These are phyloP conservation scores for Malania oleifera DNA, from an alignment of 164 flowering plant genomes.

Conservation along the genomic window DNA sequence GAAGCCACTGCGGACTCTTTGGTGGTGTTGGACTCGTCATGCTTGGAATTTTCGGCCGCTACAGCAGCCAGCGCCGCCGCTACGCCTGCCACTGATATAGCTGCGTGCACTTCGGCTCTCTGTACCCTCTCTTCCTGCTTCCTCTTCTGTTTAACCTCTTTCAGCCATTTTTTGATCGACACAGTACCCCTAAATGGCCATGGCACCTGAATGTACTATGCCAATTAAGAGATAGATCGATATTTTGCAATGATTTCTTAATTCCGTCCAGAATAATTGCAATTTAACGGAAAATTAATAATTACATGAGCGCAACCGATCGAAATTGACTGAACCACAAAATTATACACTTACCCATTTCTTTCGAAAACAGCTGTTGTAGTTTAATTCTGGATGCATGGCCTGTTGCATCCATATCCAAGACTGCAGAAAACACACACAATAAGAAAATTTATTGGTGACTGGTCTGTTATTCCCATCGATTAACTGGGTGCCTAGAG, in stretches of 20 bases:
- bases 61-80: conserved; percentile 94
- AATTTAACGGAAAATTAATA: no score
- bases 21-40: conserved; percentile 21
- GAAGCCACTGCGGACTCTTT: conserved; percentile 72
- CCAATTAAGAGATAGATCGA: no score
- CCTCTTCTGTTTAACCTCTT: conserved; percentile 62
- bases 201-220: conserved; percentile 41
- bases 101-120: conserved; percentile 86
- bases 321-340: no score
- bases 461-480: no score
- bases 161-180: conserved; percentile 80
- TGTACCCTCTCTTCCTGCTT: conserved; percentile 74
- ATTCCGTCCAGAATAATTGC: no score
- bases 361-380: conserved; percentile 55
- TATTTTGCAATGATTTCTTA: no score
- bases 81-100: conserved; percentile 79
- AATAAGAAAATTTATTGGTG: not conserved
- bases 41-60: conserved; percentile 51
- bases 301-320: no score
- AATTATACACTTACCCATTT: conserved; percentile 52
- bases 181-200: conserved; percentile 54
- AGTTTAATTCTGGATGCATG: conserved; percentile 93
- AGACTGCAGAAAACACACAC: conserved; percentile 41
- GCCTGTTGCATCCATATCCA: conserved; percentile 99
- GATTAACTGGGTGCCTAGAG: no score